Evolutionary conservation across 1,284 basidiomycete genomes (phyloP).

Genomic region (Chondrostereum purpureum): DNA sequence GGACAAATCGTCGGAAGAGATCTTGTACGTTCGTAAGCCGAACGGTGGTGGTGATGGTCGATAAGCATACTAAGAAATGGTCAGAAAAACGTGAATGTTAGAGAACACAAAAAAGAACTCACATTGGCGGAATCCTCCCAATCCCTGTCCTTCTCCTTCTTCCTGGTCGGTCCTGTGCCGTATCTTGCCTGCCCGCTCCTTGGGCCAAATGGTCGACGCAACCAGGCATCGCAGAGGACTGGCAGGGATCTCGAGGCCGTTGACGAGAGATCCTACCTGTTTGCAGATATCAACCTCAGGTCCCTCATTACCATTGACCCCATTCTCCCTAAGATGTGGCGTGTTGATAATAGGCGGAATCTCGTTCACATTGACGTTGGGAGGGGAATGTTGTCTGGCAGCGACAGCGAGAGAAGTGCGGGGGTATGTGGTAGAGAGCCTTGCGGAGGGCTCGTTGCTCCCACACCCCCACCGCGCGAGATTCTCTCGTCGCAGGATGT

Average conservation of each 20-base stretch:
- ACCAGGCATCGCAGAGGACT: conserved; percentile 25
- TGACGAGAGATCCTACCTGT: too few relatives aligned
- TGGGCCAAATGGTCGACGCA: conserved; percentile 52
- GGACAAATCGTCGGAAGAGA: conserved; percentile 32
- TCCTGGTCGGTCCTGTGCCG: conserved; percentile 62
- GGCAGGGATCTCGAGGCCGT: too few relatives aligned
- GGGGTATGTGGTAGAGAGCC: not conserved
- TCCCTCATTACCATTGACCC: not conserved
- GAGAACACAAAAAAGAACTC: conserved; percentile 34
- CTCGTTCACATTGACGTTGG: too few relatives aligned
- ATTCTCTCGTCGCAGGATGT: too few relatives aligned
- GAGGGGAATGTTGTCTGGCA: not conserved
- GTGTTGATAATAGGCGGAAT: not conserved
- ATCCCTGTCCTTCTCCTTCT: conserved; percentile 70
- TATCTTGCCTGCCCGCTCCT: conserved; percentile 62
- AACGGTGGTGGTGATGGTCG: conserved; percentile 45
- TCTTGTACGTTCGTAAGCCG: conserved; percentile 59
- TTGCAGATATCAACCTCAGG: too few relatives aligned
- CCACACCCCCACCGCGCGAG: not conserved
- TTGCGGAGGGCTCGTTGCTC: not conserved
- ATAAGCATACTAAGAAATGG: conserved; percentile 61
- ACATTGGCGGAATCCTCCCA: conserved; percentile 86
- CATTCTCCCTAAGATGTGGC: not conserved
- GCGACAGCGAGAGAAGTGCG: too few relatives aligned
- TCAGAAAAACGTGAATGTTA: conserved; percentile 10